Evolutionary conservation across 1,139 yeast species (phyloP), one percentile per base, ranked within the genome.

Genomic region (Pichia sp.): DNA sequence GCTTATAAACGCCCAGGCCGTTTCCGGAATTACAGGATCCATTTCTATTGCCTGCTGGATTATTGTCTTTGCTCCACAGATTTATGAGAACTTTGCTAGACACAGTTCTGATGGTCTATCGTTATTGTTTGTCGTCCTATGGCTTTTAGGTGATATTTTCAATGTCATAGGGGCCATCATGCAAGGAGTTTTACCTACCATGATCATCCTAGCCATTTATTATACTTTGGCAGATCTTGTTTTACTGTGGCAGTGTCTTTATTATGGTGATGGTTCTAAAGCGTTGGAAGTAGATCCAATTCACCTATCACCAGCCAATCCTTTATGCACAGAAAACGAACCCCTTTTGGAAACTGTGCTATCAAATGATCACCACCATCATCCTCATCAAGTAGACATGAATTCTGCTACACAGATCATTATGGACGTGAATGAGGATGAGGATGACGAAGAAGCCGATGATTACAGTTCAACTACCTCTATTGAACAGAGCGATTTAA

Each of bases 21-120:
- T 87, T 36, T 83, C 94, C 59, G 95, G 95, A 4, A 84, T 87
- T 49, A 77, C 92, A 27, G 96, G 96, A 27, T 84, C 95, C 28
- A 86, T 92, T 40, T 90, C 97, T 23, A 76, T 92, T 39, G 95
- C 97, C 26, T 92, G 97, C 63, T 92, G 98, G 98, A 84, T 92
- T 51, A 88, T 92, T 44, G 97, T 92, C 28, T 92, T 92, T 69
- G 95, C 95, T 37, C 98, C 98, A 16, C 98, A 92, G 61, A 83
- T 92, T 39, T 90, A 87, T 63, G 97, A 92, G 61, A 90, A 90
- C 60, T 88, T 85, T 61, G 73, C 75, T 50, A 71, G 97, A 58
- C 81, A 85, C 61, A 79, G 88, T 34, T 79, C 95, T 3, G 96
- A 88, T 49, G 97, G 97, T 1, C 71, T 90, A 33, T 86, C 95